Percentiles rank a stretch among this genome's conserved stretches.
phyloP scores from a whole-genome alignment of 2,329 filamentous ascomycete species.

The Didymella pomorum region DNA sequence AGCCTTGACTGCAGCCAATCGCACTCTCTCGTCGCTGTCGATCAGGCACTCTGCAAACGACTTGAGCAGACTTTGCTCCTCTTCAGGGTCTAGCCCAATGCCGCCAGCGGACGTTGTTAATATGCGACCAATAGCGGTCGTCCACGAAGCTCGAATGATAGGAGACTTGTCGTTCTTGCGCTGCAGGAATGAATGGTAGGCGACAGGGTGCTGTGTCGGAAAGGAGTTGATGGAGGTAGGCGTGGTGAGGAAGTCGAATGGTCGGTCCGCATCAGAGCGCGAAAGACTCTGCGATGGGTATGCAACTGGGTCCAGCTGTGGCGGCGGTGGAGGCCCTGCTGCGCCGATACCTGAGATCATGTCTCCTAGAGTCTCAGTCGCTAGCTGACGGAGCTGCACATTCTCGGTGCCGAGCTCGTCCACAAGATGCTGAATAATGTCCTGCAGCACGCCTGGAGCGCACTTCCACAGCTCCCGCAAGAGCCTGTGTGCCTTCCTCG shows the following conservation, averaged over 20 bases:
- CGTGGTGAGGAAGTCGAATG: conserved; percentile 73
- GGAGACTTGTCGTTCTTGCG: conserved; percentile 87
- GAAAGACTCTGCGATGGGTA: conserved; percentile 78
- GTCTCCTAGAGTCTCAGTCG: conserved; percentile 93
- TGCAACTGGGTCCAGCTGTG: conserved; percentile 77
- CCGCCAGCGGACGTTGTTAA: conserved; percentile 90
- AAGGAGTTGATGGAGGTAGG: conserved; percentile 91
- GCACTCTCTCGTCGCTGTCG: conserved; percentile 90
- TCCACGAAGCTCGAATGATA: conserved; percentile 85
- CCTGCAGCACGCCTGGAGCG: conserved; percentile 84
- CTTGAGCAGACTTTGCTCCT: conserved; percentile 77
- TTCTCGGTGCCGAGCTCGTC: conserved; percentile 92
- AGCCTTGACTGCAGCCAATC: conserved; percentile 85
- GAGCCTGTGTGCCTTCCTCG: conserved; percentile 87
- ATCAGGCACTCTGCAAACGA: conserved; percentile 81
- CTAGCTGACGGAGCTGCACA: conserved; percentile 81
- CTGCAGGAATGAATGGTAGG: conserved; percentile 85
- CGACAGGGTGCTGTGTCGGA: conserved; percentile 76
- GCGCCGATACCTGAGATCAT: conserved; percentile 94
- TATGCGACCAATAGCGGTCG: conserved; percentile 82
- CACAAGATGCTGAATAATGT: conserved; percentile 93
- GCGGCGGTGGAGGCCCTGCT: conserved; percentile 79
- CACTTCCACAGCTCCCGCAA: conserved; percentile 94
- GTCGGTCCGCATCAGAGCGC: conserved; percentile 40
- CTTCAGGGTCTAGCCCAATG: conserved; percentile 83